A percentile compares a stretch with the other conserved stretches of the same genome.
Evolutionary conservation across 2,329 filamentous ascomycete genomes (phyloP).

Genomic region (Lachnellula occidentalis): DNA sequence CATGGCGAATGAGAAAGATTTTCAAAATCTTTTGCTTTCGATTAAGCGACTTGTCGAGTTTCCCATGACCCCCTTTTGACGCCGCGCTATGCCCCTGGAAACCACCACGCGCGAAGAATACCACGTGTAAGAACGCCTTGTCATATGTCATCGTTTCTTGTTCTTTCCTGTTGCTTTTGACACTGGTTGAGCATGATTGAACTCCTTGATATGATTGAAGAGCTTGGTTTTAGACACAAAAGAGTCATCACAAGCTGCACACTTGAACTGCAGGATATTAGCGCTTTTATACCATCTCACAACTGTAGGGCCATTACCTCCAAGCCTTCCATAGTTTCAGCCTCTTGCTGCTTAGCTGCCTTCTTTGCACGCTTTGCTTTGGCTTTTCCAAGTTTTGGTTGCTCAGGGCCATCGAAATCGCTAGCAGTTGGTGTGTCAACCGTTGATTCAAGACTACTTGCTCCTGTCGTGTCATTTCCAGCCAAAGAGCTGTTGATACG

Average conservation of each 20-base stretch:
- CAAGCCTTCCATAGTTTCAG: constrained; percentile 12
- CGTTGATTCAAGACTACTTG: constrained; percentile 11
- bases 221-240: constrained; percentile 59
- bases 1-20: neutral
- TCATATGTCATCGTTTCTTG: constrained; percentile 8
- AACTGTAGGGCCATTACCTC: constrained; percentile 13
- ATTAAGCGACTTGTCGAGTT: no score
- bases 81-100: constrained; percentile 2
- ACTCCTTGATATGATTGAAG: constrained; percentile 56
- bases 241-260: constrained; percentile 48
- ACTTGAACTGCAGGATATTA: constrained; percentile 38
- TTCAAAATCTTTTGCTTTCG: neutral
- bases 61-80: neutral
- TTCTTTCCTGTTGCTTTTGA: constrained; percentile 21
- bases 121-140: neutral
- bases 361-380: constrained; percentile 48
- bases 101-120: neutral
- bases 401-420: constrained; percentile 8
- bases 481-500: constrained; percentile 17
- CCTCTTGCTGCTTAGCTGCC: constrained; percentile 33
- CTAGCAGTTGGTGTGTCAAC: constrained; percentile 9
- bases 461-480: constrained; percentile 8
- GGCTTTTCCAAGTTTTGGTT: constrained; percentile 42
- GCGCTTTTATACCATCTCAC: neutral
- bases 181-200: constrained; percentile 47